Base-by-base conservation (phyloP, 441 rosid species). In the Adansonia rubrostipa region DNA sequence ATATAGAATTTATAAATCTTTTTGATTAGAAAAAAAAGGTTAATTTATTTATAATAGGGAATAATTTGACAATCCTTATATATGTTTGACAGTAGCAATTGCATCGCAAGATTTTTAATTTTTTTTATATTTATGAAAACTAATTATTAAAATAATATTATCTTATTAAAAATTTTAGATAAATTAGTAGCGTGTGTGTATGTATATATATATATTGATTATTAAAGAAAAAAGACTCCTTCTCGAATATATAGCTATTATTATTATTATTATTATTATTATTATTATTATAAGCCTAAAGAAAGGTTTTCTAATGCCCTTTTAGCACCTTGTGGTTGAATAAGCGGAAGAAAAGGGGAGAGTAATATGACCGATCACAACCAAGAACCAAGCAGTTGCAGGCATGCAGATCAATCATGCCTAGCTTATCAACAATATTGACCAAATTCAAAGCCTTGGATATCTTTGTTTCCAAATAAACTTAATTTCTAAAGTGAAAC, bases 391-490 rank as follows among this genome's bases (percentile, higher is more conserved):
- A 17, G 67, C 42, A 17, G 10, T 17, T 54, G 20, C 60, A 56
- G 2, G 70, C 71, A 56, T 0, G 70, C 51, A 8, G 13, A n/a
- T 7, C 11, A 11, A 45, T 67, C 54, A 67, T 45, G 50, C 48
- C 19, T 8, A 42, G 45, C 1, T 9, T 60, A 60, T 9, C 14
- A 58, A 20, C 6, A 63, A 33, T 28, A 13, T 11, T 17, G 40
- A 17, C 57, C 73, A 69, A 48, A 47, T 69, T 69, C 57, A 69
- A 69, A 69, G 73, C 10, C 33, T 24, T 68, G 2, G 6, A 47
- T 10, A 20, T 66, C 9, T 2, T 22, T 8, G 13, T 19, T 58
- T 20, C 33, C 9, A 9, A 8, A 20, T 20, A 20, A 20, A 20
- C 13, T 3, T 36, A 36, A 36, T 58, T 58, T 58, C 63, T 58